Base-by-base conservation (phyloP, 352 stramenopile species). In the Peronospora tabacina region DNA sequence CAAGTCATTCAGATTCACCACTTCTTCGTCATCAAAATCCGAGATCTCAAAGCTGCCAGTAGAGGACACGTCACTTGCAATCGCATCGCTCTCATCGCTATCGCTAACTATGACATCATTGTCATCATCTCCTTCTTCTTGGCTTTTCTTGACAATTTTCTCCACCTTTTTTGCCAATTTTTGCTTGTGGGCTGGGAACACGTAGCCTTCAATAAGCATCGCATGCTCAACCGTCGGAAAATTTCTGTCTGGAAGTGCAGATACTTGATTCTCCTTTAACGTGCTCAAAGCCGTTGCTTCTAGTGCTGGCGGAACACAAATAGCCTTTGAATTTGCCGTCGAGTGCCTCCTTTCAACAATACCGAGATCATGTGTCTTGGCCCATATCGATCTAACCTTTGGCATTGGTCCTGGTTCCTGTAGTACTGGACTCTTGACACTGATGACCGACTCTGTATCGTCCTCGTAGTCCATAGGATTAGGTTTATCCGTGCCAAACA, bases 151-250 rank as follows among this genome's bases (percentile, higher is more conserved):
- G 20, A 82, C 56, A 41, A 81, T 26, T 2, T 66, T 66, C 37
- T 87, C 75, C 22, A 93, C 68, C 47, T 84, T 85, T 37, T 86
- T 88, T 5, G 79, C 82, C 16, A 87, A 35, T 48, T 71, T 72
- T 19, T 75, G 49, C 55, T 93, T 93, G 64, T 93, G 82, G 34
- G 71, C 66, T 24, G 82, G 82, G 43, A 93, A 93, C 38, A 90
- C 66, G 46, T 88, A 90, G 35, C 82, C 82, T 49, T 93, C 82
- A 29, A 93, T 90, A 15, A 86, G 61, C 38, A 83, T 70, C 1
- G 79, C 75, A 19, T 93, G 75, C 17, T 71, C 44, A 5, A 58
- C 51, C 2, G 69, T 70, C 0, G 77, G 76, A 33, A 90, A 93
- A 17, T 70, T 62, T 16, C 61, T 46, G 7, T 72, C 61, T 0